Evolutionary conservation across 768 basidiomycete genomes (phyloP), one percentile per base, ranked within the genome.

Genomic region (Suillus lakei): DNA sequence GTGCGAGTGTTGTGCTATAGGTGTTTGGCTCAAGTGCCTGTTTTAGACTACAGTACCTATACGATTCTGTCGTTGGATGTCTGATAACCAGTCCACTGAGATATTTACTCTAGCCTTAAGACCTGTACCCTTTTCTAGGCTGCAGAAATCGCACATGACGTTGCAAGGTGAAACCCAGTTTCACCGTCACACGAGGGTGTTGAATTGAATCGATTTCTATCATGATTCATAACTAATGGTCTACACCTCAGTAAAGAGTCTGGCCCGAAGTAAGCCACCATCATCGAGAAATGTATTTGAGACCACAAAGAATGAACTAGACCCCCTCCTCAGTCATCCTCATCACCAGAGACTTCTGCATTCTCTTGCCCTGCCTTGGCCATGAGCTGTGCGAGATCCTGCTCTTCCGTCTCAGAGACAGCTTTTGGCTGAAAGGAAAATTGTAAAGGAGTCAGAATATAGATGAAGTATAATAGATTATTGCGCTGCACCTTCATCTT

Each of bases 371-470:
- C 91, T 23, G 91, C 96, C 77, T 95, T 93, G 44, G 92, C 94
- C 97, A 99, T 98, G 72, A 98, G 91, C 69, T 95, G 92, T 1
- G 95, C 96, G 68, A 99, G 87, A 76, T 98, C 98, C 69, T 95
- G 92, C 77, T 99, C 98, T 80, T 99, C 98, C 5, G 93, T 93
- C 77, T 98, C 98, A 30, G 94, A 96, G 43, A 99, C 92, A 2
- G 97, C 95, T 84, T 99, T 99, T 66, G 98, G 98, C 95, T 98
- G 39, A 30, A 21, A 70, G 36, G 23, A 66, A 59, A 60, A 30
- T 46, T 43, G 26, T 21, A 13, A 10, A 48, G 55, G 48, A 21
- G 55, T 67, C 28, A 32, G 21, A 36, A 12, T n/a, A 30, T 48
- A 21, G 41, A 66, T 28, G 44, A 53, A 18, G 44, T 38, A 18